phyloP scores from a whole-genome alignment of 2,329 filamentous ascomycete species.

The Massarina eburnea region DNA sequence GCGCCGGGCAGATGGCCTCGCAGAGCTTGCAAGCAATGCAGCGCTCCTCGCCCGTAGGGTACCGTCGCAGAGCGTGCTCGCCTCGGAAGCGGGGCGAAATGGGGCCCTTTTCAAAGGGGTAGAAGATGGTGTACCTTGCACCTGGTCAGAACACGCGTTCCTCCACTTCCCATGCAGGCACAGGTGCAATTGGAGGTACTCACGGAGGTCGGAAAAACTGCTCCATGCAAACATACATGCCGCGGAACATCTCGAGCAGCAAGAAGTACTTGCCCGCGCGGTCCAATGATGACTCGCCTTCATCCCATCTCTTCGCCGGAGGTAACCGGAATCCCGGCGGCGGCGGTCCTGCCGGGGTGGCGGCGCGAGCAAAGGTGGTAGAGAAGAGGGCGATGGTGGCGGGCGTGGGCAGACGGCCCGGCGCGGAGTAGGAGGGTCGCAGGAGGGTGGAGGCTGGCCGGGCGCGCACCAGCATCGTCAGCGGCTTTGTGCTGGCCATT shows the following conservation, averaged over 20 bases:
- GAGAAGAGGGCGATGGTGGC: constrained; percentile 63
- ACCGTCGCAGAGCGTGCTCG: constrained; percentile 93
- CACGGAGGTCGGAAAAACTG: constrained; percentile 98
- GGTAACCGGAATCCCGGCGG: constrained; percentile 79
- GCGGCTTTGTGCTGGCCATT: constrained; percentile 53
- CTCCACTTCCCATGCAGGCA: constrained; percentile 2
- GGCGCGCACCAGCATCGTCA: constrained; percentile 51
- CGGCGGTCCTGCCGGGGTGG: constrained; percentile 74
- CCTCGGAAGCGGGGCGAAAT: constrained; percentile 98
- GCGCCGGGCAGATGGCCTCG: constrained; percentile 95
- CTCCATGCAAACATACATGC: constrained; percentile 97
- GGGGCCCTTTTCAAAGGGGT: constrained; percentile 98
- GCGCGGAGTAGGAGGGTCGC: constrained; percentile 34
- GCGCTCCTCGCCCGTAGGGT: constrained; percentile 95
- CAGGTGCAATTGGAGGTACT: constrained; percentile 50
- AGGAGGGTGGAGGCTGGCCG: constrained; percentile 45
- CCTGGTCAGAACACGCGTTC: constrained; percentile 26
- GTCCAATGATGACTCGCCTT: constrained; percentile 77
- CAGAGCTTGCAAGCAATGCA: constrained; percentile 99
- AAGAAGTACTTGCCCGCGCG: constrained; percentile 92
- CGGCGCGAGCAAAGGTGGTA: constrained; percentile 61
- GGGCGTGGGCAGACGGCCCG: constrained; percentile 41
- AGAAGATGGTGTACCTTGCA: constrained; percentile 91
- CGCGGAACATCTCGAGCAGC: constrained; percentile 90
- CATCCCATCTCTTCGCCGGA: constrained; percentile 74